Evolutionary conservation across 2,329 filamentous ascomycete species (phyloP), one percentile per base, ranked within the genome.

Genomic region (Diaporthe sp.): DNA sequence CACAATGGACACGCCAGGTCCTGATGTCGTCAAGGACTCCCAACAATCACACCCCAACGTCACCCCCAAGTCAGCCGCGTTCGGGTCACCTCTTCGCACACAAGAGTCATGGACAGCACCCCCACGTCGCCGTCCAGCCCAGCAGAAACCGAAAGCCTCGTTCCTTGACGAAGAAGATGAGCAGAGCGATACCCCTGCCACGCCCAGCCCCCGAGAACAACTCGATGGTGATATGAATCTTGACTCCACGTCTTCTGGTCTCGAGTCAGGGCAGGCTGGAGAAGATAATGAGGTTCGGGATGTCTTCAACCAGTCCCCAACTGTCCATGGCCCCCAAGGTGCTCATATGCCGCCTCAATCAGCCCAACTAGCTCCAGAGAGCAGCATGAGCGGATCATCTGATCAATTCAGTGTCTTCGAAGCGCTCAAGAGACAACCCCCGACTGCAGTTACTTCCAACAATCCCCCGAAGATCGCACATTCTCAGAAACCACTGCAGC

Each of bases 111-210:
- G 53, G 46, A 76, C 57, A 12, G 42, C 34, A 46, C 34, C 37
- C 15, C 19, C 42, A 17, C 71, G 58, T 28, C 75, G 65, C 13
- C 67, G 65, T 8, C 65, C 12, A 9, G 28, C n/a, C 10, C 58
- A 31, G 9, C 75, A 67, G 49, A 67, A 67, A 39, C 65, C 75
- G 15, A 76, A 76, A 15, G 34, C 72, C 12, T 67, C 75, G 0
- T 76, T 62, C 46, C 51, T 74, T 55, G 6, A 55, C 4, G 62
- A 42, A 17, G 17, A 49, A 10, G 37, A 51, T 3, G 28, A 65
- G 6, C 37, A n/a, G 39, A 17, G 9, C 2, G 22, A 37, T 2
- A 37, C 22, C 4, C 8, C 42, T 19, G 8, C 13, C 13, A 12
- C 13, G 13, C 15, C 31, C 34, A 19, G 19, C 6, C 7, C 13